phyloP scores from a whole-genome alignment of 768 basidiomycete species.

The Rhizopogon vulgaris region DNA sequence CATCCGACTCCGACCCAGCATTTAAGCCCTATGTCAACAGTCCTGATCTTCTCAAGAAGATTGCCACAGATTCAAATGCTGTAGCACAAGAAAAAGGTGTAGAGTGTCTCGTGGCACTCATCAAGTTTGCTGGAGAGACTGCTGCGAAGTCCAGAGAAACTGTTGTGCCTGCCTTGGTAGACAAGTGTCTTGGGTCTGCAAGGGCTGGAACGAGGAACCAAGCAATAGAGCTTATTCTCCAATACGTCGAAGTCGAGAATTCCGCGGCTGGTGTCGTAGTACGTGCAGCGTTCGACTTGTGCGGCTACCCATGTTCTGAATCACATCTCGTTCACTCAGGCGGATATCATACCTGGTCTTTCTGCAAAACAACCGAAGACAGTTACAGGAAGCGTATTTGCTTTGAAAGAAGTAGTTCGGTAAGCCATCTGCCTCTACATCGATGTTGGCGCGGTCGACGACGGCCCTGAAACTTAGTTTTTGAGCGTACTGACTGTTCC shows the following conservation, averaged over 20 bases:
- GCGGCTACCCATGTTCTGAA: constrained; percentile 14
- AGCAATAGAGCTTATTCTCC: constrained; percentile 76
- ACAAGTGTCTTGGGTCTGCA: constrained; percentile 91
- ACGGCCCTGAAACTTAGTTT: background rate
- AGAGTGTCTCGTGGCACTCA: constrained; percentile 78
- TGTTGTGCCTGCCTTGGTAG: constrained; percentile 88
- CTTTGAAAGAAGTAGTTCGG: constrained; percentile 82
- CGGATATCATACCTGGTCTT: constrained; percentile 78
- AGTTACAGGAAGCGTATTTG: constrained; percentile 72
- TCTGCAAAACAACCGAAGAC: constrained; percentile 92
- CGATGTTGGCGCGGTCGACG: background rate
- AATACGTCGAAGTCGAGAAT: constrained; percentile 94
- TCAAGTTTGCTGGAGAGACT: constrained; percentile 89
- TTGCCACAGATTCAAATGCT: constrained; percentile 86
- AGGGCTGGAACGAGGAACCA: constrained; percentile 87
- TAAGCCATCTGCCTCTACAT: constrained; percentile 30
- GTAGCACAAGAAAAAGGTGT: constrained; percentile 98
- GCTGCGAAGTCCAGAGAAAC: constrained; percentile 73
- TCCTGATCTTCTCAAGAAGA: constrained; percentile 75
- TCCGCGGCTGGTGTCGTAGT: constrained; percentile 83
- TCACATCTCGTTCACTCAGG: constrained; percentile 37
- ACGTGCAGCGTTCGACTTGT: constrained; percentile 37
- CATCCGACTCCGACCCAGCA: constrained; percentile 89
- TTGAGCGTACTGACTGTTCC: background rate
- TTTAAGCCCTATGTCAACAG: constrained; percentile 86